Conservation (phyloP, 345 rosid species). For the Barbarea vulgaris region DNA sequence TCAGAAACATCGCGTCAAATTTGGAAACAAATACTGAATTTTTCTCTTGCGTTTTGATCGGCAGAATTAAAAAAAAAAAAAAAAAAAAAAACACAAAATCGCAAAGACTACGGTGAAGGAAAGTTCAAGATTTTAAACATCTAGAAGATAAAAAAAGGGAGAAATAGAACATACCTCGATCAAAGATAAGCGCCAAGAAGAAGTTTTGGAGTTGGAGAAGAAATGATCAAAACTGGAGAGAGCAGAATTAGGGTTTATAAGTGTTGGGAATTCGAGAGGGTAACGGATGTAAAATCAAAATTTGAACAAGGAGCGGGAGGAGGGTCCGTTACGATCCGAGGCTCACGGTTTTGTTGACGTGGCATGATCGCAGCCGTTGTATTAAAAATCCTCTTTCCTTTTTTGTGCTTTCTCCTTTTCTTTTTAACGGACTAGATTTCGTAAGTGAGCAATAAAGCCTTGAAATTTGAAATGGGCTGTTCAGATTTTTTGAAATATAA, state of each 20-base stretch:
- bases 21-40: background rate
- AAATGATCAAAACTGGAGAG: conserved; percentile 13
- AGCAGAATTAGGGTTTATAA: conserved; percentile 40
- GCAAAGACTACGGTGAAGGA: background rate
- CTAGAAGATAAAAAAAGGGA: background rate
- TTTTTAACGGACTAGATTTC: conserved; percentile 32
- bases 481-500: conserved; percentile 23
- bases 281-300: conserved; percentile 46
- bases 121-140: conserved; percentile 4
- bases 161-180: conserved; percentile 11
- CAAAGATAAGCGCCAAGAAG: background rate
- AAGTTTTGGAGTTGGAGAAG: background rate
- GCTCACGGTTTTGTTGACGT: conserved; percentile 32
- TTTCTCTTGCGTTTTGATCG: conserved; percentile 7
- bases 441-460: conserved; percentile 19
- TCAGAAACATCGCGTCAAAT: background rate
- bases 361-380: conserved; percentile 36
- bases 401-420: conserved; percentile 1
- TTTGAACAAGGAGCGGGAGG: conserved; percentile 46
- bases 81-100: background rate
- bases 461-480: background rate
- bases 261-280: conserved; percentile 10
- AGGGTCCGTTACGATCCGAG: conserved; percentile 43
- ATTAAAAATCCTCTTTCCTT: background rate
- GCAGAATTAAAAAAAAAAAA: background rate